A percentile compares a stretch with the other conserved stretches of the same genome.
Conservation (phyloP, 140 eudicot species). For the Flaveria floridana region DNA sequence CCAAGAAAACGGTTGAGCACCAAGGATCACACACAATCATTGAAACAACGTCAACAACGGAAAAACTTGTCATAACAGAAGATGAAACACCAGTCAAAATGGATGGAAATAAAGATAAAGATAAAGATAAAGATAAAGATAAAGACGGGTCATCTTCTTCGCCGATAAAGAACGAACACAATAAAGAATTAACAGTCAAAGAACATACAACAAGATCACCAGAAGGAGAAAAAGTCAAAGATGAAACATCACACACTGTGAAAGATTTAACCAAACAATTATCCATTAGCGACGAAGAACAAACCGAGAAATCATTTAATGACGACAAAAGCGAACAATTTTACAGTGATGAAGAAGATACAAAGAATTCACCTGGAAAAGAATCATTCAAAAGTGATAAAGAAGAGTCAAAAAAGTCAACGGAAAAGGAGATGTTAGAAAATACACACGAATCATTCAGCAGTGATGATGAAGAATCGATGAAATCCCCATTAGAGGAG, state of each 20-base stretch:
- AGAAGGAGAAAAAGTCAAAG: slow-evolving; percentile 21
- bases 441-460: not conserved
- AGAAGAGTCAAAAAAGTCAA: not conserved
- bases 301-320: not conserved
- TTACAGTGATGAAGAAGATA: slow-evolving; percentile 6
- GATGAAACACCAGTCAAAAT: slow-evolving; percentile 18
- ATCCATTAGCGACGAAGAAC: slow-evolving; percentile 1
- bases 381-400: slow-evolving; percentile 5
- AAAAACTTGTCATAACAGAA: slow-evolving; percentile 15
- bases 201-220: slow-evolving; percentile 6
- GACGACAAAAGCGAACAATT: too few species aligned
- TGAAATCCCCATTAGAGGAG: slow-evolving; percentile 6
- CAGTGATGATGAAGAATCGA: slow-evolving; percentile 17
- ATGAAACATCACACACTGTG: slow-evolving; percentile 1
- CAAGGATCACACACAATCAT: too few species aligned
- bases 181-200: slow-evolving; percentile 11
- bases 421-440: not conserved
- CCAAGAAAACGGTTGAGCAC: too few species aligned
- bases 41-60: too few species aligned
- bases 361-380: slow-evolving; percentile 1
- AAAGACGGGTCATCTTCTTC: not conserved
- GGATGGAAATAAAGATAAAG: slow-evolving; percentile 7
- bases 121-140: slow-evolving; percentile 23
- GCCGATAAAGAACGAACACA: not conserved
- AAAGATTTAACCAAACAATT: not conserved